Conservation (phyloP, 768 basidiomycete species). For the Lactarius sanguifluus region DNA sequence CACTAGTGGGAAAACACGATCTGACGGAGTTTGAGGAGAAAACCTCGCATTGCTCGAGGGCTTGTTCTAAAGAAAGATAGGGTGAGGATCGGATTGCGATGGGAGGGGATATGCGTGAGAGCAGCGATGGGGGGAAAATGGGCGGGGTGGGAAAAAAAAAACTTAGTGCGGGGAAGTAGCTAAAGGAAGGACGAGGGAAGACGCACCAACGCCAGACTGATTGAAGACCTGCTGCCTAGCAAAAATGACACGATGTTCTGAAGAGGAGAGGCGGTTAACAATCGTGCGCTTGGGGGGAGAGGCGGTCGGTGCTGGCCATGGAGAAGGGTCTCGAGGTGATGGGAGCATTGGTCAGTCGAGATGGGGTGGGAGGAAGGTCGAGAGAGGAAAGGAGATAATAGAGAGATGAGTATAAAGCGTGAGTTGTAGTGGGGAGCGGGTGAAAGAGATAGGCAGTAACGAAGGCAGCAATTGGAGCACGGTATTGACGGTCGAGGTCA, state of each 20-base stretch:
- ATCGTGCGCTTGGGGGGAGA: conserved; percentile 31
- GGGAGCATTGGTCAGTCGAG: conserved; percentile 38
- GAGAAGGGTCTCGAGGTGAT: conserved; percentile 37
- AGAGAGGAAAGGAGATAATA: conserved; percentile 11
- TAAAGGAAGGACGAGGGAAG: background rate
- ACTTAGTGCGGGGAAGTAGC: background rate
- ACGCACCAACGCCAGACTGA: conserved; percentile 28
- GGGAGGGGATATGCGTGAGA: conserved; percentile 5
- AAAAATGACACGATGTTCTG: conserved; percentile 24
- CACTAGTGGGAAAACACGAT: conserved; percentile 70
- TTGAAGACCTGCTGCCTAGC: conserved; percentile 28
- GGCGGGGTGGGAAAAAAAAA: conserved; percentile 12
- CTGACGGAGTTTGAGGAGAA: conserved; percentile 67
- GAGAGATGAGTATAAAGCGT: background rate
- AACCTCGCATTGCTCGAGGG: conserved; percentile 51
- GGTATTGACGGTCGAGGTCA: conserved; percentile 25
- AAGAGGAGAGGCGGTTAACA: background rate
- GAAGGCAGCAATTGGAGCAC: conserved; percentile 20
- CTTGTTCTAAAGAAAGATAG: conserved; percentile 36
- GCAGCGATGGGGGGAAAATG: conserved; percentile 5
- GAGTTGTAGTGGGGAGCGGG: conserved; percentile 26
- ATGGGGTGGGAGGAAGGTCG: conserved; percentile 27
- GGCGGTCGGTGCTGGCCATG: conserved; percentile 50
- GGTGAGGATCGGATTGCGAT: conserved; percentile 17
- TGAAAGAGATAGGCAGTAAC: conserved; percentile 30